These are phyloP conservation scores for Meyerozyma carpophila DNA, from an alignment of 1,139 yeast species.

Conservation along the genomic window DNA sequence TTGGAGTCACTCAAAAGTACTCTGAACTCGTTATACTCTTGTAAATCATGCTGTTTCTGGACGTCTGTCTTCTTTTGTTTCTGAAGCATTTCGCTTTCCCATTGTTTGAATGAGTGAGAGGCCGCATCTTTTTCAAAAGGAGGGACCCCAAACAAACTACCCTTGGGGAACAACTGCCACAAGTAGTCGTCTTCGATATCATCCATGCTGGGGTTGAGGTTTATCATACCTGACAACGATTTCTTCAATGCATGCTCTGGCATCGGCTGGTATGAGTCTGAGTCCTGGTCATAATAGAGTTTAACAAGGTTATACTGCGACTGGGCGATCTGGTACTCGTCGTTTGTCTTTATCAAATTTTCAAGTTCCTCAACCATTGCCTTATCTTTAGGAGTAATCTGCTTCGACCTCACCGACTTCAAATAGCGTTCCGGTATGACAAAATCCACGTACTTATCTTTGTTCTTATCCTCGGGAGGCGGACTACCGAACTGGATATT, in stretches of 20 bases:
- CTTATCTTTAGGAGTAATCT: conserved; percentile 21
- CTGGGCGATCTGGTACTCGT: conserved; percentile 21
- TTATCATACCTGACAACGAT: conserved; percentile 37
- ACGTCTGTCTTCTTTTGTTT: conserved; percentile 15
- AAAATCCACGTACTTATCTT: conserved; percentile 19
- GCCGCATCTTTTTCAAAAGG: conserved; percentile 26
- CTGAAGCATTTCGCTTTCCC: conserved; percentile 27
- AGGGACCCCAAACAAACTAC: conserved; percentile 30
- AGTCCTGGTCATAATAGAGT: conserved; percentile 24
- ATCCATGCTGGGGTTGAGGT: conserved; percentile 29
- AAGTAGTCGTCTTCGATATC: conserved; percentile 37
- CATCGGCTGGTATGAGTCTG: conserved; percentile 20
- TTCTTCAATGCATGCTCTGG: conserved; percentile 38
- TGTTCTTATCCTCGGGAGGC: conserved; percentile 3
- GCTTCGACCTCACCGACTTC: conserved; percentile 17
- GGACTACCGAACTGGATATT: not conserved
- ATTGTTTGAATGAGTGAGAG: conserved; percentile 23
- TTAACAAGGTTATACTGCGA: conserved; percentile 23
- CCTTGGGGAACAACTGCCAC: conserved; percentile 36
- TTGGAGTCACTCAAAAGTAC: conserved; percentile 14
- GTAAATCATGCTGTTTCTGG: conserved; percentile 13
- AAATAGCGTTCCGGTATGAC: conserved; percentile 27
- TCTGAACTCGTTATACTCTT: conserved; percentile 16
- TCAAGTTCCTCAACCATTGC: conserved; percentile 24
- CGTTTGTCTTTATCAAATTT: conserved; percentile 19